Evolutionary conservation across 805 yeast species (phyloP).

Genomic region (Wickerhamomyces xylosicus): DNA sequence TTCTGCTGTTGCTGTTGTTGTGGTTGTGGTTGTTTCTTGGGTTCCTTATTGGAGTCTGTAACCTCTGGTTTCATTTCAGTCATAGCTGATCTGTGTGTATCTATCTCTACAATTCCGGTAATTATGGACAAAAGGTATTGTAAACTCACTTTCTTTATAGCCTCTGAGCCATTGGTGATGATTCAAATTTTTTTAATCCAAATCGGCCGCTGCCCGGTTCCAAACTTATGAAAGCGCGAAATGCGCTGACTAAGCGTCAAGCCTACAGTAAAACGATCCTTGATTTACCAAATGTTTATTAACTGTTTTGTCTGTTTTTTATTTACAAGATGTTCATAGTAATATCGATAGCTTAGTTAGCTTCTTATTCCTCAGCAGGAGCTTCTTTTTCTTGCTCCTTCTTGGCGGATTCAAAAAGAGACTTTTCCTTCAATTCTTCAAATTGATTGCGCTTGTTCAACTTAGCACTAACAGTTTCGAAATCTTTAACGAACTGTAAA

Average conservation of each 20-base stretch:
- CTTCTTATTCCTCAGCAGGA: slow-evolving; percentile 1
- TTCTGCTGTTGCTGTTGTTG: slow-evolving; percentile 1
- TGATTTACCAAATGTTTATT: too few relatives aligned
- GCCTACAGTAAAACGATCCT: too few relatives aligned
- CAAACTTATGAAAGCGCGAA: too few relatives aligned
- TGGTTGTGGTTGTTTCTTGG: neutral
- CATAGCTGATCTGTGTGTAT: neutral
- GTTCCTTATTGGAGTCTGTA: neutral
- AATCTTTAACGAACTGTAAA: slow-evolving; percentile 4
- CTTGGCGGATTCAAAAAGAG: neutral
- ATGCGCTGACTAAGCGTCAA: neutral
- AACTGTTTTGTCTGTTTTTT: too few relatives aligned
- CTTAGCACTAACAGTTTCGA: slow-evolving; percentile 5
- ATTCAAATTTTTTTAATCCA: slow-evolving; percentile 3
- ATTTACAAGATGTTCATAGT: neutral
- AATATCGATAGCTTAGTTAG: neutral
- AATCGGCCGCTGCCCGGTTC: neutral
- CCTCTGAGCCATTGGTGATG: neutral
- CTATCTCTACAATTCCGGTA: neutral
- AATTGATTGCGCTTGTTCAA: slow-evolving; percentile 3
- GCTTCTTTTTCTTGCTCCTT: neutral
- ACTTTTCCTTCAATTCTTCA: slow-evolving; percentile 5
- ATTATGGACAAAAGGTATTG: too few relatives aligned
- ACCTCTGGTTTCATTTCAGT: neutral
- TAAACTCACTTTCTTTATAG: too few relatives aligned